phyloP scores from a whole-genome alignment of 306 rosid species.

The Pyrus betulifolia region DNA sequence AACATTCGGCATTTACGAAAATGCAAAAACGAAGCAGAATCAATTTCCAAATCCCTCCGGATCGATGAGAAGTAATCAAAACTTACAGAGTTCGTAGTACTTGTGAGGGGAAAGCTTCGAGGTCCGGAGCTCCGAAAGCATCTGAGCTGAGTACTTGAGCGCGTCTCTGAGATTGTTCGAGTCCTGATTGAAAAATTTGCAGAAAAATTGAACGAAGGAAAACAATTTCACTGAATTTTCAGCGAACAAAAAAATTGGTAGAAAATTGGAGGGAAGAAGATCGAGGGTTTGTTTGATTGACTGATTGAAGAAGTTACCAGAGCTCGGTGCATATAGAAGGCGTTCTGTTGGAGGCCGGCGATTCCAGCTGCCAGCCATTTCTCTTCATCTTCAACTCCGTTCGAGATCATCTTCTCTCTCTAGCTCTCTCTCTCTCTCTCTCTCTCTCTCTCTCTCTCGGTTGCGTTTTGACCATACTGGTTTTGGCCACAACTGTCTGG shows the following conservation, averaged over 20 bases:
- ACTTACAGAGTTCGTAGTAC: constrained; percentile 89
- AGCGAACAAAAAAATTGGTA: background rate
- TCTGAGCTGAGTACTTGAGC: constrained; percentile 91
- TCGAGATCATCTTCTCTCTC: constrained; percentile 53
- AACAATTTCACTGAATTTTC: constrained; percentile 9
- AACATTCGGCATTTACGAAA: background rate
- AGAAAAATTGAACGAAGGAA: background rate
- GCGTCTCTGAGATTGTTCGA: constrained; percentile 95
- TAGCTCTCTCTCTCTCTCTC: background rate
- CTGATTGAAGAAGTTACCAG: constrained; percentile 38
- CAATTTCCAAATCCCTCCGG: constrained; percentile 17
- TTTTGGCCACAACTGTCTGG: constrained; percentile 21
- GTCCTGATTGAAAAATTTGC: constrained; percentile 43
- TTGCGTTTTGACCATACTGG: constrained; percentile 12
- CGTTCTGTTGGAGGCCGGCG: constrained; percentile 94
- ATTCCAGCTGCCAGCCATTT: constrained; percentile 94
- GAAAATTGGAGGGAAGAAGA: background rate
- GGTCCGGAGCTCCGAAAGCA: constrained; percentile 96
- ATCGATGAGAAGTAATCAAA: constrained; percentile 16
- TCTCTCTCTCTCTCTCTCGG: background rate
- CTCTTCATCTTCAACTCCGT: constrained; percentile 86
- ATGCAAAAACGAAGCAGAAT: background rate
- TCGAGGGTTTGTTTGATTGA: constrained; percentile 7
- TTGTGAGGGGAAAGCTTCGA: constrained; percentile 98
- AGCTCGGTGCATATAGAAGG: constrained; percentile 98